Percentiles rank a stretch among this genome's conserved stretches.
Conservation (phyloP, 192 early-diverging fungal genomes). For the Coemansia reversa region DNA sequence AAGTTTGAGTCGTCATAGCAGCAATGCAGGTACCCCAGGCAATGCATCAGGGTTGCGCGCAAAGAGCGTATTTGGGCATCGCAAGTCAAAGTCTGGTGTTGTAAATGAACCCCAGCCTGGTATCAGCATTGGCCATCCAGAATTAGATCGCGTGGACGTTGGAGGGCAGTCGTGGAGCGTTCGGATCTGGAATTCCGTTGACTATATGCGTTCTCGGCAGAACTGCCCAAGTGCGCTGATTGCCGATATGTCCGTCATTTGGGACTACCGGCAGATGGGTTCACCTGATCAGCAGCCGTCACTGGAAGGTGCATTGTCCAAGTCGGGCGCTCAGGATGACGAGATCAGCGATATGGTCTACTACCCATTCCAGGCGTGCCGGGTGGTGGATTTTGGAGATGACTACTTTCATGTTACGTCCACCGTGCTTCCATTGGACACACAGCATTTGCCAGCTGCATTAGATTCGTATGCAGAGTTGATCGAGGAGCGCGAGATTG, state of each 20-base stretch:
- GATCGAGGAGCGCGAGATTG: conserved; percentile 45
- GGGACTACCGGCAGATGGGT: conserved; percentile 46
- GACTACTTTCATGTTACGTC: conserved; percentile 49
- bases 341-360: conserved; percentile 11
- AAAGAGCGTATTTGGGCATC: conserved; percentile 12
- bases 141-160: conserved; percentile 54
- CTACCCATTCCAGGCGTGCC: conserved; percentile 48
- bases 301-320: background rate
- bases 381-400: conserved; percentile 45
- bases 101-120: conserved; percentile 3
- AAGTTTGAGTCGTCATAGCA: conserved; percentile 40
- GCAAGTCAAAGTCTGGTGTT: conserved; percentile 18
- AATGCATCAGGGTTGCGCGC: conserved; percentile 3
- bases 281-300: conserved; percentile 8
- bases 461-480: conserved; percentile 49
- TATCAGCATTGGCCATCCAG: conserved; percentile 32
- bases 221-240: conserved; percentile 35
- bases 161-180: conserved; percentile 53
- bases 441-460: conserved; percentile 6
- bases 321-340: background rate
- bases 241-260: conserved; percentile 48
- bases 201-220: conserved; percentile 33
- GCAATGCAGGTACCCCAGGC: conserved; percentile 21
- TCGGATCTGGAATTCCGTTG: conserved; percentile 46
- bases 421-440: conserved; percentile 38